phyloP scores from a whole-genome alignment of 768 basidiomycete species.

The Scleroderma bovista region DNA sequence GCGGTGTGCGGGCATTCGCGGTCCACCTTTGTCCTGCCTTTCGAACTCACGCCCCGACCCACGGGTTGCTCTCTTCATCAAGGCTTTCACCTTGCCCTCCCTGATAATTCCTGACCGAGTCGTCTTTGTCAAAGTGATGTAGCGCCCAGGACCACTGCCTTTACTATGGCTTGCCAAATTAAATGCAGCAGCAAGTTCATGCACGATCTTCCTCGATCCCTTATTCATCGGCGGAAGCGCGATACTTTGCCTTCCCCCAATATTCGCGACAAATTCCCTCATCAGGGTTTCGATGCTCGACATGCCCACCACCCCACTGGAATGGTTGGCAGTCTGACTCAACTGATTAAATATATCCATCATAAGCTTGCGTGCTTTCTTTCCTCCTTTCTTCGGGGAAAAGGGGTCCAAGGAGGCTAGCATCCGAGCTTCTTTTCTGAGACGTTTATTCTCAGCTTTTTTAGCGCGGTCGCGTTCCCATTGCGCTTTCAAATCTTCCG shows the following conservation, averaged over 20 bases:
- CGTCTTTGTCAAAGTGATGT: conserved; percentile 74
- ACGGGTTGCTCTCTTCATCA: conserved; percentile 32
- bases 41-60: conserved; percentile 18
- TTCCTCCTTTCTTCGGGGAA: conserved; percentile 56
- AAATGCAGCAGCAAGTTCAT: conserved; percentile 78
- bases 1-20: conserved; percentile 43
- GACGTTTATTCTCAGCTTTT: conserved; percentile 72
- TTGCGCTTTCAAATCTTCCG: conserved; percentile 53
- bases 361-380: conserved; percentile 67
- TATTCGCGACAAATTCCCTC: conserved; percentile 57
- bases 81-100: conserved; percentile 53
- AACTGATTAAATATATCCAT: conserved; percentile 44
- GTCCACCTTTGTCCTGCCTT: conserved; percentile 10
- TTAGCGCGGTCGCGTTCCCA: conserved; percentile 81
- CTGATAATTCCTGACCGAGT: conserved; percentile 52
- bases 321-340: conserved; percentile 30
- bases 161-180: conserved; percentile 73
- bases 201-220: conserved; percentile 62
- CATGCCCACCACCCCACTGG: conserved; percentile 55
- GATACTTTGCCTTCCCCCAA: conserved; percentile 49
- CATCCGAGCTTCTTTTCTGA: conserved; percentile 52
- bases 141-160: conserved; percentile 62
- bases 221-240: conserved; percentile 76
- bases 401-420: conserved; percentile 59
- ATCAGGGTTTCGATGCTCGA: conserved; percentile 67